phyloP scores from a whole-genome alignment of 257 asterid genomes.

The Solanum chmielewskii region DNA sequence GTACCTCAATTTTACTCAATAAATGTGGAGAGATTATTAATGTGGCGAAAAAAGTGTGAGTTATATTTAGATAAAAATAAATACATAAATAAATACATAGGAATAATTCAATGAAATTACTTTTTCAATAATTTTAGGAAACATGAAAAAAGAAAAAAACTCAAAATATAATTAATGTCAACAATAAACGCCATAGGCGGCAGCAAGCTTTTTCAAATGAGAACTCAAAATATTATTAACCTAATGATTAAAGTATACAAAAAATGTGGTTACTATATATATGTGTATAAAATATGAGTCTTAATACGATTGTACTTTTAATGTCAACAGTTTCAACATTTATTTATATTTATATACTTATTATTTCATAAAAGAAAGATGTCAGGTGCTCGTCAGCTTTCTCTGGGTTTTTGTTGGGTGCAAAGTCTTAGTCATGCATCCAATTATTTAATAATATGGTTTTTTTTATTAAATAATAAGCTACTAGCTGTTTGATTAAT shows the following conservation, averaged over 20 bases:
- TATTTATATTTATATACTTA: not conserved
- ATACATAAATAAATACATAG: not conserved
- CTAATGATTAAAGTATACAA: not conserved
- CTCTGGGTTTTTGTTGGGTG: not conserved
- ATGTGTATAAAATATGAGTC: not conserved
- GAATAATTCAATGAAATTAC: not conserved
- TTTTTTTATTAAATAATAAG: not conserved
- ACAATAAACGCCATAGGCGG: not conserved
- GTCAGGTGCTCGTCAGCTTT: slow-evolving; percentile 9
- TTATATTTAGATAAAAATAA: not conserved
- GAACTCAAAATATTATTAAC: not conserved
- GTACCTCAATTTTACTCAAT: not conserved
- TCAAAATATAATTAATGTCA: not conserved
- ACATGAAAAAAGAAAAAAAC: not conserved
- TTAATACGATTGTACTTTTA: not conserved
- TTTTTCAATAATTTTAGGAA: not conserved
- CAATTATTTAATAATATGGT: not conserved
- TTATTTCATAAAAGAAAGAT: not conserved
- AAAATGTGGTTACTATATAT: not conserved
- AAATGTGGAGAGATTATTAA: not conserved
- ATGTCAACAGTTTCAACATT: not conserved
- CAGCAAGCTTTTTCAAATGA: not conserved
- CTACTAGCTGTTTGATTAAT: not conserved
- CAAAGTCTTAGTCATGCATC: not conserved
- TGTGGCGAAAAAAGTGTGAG: not conserved